Conservation (phyloP, 73 alveolate species). For the Diophrys appendiculata region DNA sequence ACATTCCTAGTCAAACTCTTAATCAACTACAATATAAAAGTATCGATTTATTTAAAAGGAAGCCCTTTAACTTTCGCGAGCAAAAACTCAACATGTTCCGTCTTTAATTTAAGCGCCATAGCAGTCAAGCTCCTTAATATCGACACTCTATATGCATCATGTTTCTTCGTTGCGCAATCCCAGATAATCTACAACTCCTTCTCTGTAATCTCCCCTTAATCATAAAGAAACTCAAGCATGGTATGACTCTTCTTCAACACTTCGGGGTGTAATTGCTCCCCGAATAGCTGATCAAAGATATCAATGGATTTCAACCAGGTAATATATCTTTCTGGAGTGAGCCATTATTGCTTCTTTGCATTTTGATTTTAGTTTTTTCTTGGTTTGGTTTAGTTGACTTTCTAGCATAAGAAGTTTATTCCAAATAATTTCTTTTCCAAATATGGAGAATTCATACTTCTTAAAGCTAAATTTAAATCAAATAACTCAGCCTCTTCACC, state of each 20-base stretch:
- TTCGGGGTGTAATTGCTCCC: slow-evolving; percentile 65
- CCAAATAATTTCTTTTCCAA: slow-evolving; percentile 66
- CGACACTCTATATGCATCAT: slow-evolving; percentile 69
- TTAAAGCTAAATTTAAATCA: slow-evolving; percentile 57
- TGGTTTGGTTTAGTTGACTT: slow-evolving; percentile 28
- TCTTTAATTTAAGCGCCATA: slow-evolving; percentile 32
- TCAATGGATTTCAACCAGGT: slow-evolving; percentile 46
- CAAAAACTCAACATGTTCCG: slow-evolving; percentile 32
- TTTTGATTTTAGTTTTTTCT: slow-evolving; percentile 3
- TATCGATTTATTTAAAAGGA: slow-evolving; percentile 26
- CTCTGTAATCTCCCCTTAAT: slow-evolving; percentile 30
- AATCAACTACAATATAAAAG: slow-evolving; percentile 27
- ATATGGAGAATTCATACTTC: slow-evolving; percentile 41
- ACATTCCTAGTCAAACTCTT: slow-evolving; percentile 38
- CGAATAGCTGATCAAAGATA: slow-evolving; percentile 61
- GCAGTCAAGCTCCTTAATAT: slow-evolving; percentile 39
- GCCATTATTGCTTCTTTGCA: slow-evolving; percentile 36
- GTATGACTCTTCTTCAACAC: slow-evolving; percentile 44
- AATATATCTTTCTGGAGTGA: slow-evolving; percentile 39
- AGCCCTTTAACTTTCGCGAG: slow-evolving; percentile 35
- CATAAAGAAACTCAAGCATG: slow-evolving; percentile 53
- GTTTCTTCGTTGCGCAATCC: slow-evolving; percentile 70
- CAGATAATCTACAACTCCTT: slow-evolving; percentile 58
- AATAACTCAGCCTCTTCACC: slow-evolving; percentile 34
- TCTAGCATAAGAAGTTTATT: slow-evolving; percentile 25